Conservation (phyloP, 768 basidiomycete genomes). For the Gelatoporia subvermispora region DNA sequence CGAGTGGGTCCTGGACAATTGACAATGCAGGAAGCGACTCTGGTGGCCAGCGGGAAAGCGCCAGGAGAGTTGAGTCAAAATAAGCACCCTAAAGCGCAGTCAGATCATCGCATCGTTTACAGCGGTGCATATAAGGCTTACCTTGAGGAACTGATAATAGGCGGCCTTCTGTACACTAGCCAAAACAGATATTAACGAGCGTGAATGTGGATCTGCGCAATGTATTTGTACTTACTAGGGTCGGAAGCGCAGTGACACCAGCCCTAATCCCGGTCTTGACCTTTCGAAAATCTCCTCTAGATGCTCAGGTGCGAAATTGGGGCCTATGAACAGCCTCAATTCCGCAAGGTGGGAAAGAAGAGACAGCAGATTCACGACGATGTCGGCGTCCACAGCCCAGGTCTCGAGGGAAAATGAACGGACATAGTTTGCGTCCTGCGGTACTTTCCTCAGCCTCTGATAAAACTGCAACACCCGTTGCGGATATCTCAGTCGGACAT, state of each 20-base stretch:
- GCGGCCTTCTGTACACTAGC: constrained; percentile 64
- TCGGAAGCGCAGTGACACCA: constrained; percentile 67
- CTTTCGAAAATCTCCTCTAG: constrained; percentile 60
- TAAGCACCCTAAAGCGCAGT: constrained; percentile 57
- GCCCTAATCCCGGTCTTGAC: constrained; percentile 41
- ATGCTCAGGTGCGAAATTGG: constrained; percentile 76
- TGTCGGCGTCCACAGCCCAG: constrained; percentile 73
- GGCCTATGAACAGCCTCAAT: constrained; percentile 67
- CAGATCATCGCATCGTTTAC: not conserved
- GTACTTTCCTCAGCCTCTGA: constrained; percentile 41
- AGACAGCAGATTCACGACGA: constrained; percentile 63
- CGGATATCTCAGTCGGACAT: constrained; percentile 44
- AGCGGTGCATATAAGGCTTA: constrained; percentile 19
- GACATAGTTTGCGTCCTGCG: constrained; percentile 27
- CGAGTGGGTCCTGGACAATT: constrained; percentile 62
- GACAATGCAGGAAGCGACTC: constrained; percentile 43
- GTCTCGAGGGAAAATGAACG: constrained; percentile 47
- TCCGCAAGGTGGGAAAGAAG: constrained; percentile 47
- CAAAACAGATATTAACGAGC: constrained; percentile 3
- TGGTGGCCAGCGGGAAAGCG: constrained; percentile 60
- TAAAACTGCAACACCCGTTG: constrained; percentile 57
- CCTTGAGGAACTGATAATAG: constrained; percentile 81
- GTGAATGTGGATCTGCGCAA: not conserved
- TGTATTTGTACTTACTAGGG: constrained; percentile 60
- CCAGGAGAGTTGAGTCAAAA: constrained; percentile 67